Conservation (phyloP, 495 filamentous ascomycete species). For the Penicillium arizonense region DNA sequence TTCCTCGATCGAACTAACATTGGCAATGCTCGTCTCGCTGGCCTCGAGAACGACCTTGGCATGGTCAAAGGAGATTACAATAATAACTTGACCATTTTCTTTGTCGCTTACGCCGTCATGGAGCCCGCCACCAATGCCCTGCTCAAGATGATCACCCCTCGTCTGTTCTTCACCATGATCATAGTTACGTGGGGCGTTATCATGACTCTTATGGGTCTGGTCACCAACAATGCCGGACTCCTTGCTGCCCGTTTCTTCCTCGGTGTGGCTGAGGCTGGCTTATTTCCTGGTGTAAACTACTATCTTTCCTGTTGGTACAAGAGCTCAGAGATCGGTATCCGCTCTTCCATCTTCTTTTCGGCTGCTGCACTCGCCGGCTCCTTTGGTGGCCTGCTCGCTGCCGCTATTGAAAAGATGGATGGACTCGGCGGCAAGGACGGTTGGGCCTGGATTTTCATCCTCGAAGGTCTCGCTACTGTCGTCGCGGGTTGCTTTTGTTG, state of each 20-base stretch:
- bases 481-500: conserved; percentile 51
- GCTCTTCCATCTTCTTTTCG: conserved; percentile 84
- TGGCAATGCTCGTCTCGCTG: too few species aligned
- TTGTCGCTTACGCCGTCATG: too few species aligned
- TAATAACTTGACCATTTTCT: too few species aligned
- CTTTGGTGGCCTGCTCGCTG: conserved; percentile 62
- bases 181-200: not conserved
- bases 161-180: too few species aligned
- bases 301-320: conserved; percentile 87
- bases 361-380: conserved; percentile 82
- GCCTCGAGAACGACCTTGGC: too few species aligned
- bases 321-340: conserved; percentile 72
- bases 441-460: conserved; percentile 82
- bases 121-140: too few species aligned
- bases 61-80: too few species aligned
- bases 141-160: too few species aligned
- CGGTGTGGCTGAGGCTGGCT: conserved; percentile 76
- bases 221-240: conserved; percentile 71
- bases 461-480: conserved; percentile 71
- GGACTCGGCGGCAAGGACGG: conserved; percentile 63
- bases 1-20: too few species aligned
- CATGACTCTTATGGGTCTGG: conserved; percentile 63
- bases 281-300: conserved; percentile 84
- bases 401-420: conserved; percentile 59
- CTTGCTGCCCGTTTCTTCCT: conserved; percentile 84